These are phyloP conservation scores for Penicillium bovifimosum DNA, from an alignment of 495 filamentous ascomycete genomes.

Conservation along the genomic window DNA sequence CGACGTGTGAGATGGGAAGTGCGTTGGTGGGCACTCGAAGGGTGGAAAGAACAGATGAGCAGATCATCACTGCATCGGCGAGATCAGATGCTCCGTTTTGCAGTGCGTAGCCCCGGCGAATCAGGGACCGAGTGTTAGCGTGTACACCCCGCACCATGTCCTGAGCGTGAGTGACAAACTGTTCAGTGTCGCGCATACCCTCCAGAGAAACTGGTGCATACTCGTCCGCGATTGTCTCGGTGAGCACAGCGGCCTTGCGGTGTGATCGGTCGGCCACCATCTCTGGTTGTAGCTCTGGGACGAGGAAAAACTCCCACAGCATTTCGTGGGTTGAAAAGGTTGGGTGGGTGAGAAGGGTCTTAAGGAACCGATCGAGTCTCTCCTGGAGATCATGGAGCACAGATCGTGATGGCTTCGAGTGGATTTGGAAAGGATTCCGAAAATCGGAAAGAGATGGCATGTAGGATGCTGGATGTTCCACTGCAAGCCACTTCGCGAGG, in stretches of 20 bases:
- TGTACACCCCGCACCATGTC: constrained; percentile 83
- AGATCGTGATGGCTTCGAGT: constrained; percentile 82
- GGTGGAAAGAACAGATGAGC: constrained; percentile 49
- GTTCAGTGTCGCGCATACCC: constrained; percentile 86
- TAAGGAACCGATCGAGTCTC: constrained; percentile 79
- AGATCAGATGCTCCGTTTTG: constrained; percentile 51
- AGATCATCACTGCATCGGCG: constrained; percentile 58
- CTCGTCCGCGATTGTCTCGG: constrained; percentile 83
- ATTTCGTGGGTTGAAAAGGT: constrained; percentile 97
- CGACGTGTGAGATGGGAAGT: constrained; percentile 60
- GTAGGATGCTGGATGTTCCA: constrained; percentile 95
- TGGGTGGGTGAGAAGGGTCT: constrained; percentile 78
- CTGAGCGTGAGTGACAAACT: constrained; percentile 82
- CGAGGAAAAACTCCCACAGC: constrained; percentile 98
- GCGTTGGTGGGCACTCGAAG: constrained; percentile 40
- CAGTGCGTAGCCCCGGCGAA: constrained; percentile 46
- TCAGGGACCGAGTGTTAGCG: constrained; percentile 70
- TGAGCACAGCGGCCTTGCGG: constrained; percentile 74
- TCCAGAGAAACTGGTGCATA: constrained; percentile 63
- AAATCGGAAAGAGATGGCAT: constrained; percentile 73
- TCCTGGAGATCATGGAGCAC: constrained; percentile 84
- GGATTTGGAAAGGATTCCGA: constrained; percentile 85
- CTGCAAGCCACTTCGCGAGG: constrained; percentile 75
- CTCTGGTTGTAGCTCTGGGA: constrained; percentile 85
- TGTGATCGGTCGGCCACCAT: constrained; percentile 85